Evolutionary conservation across 139 green algal species (phyloP).

Genomic region (Chlamydomonas schloesseri): DNA sequence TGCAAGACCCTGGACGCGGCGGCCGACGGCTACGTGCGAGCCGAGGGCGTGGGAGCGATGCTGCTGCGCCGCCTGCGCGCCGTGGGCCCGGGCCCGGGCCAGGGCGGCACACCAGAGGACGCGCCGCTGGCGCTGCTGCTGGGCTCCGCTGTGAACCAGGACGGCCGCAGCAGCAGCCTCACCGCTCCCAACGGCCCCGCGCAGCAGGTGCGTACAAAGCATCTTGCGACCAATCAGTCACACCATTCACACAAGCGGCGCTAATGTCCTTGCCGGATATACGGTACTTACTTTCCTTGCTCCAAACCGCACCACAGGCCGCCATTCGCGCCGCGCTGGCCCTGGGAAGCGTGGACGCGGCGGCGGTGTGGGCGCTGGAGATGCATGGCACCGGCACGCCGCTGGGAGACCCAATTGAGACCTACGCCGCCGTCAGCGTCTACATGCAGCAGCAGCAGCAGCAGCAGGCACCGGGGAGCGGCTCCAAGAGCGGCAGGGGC

Average conservation of each 20-base stretch:
- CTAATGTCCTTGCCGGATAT: too few species aligned
- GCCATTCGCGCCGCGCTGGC: slow-evolving; percentile 75
- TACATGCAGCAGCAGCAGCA: slow-evolving; percentile 5
- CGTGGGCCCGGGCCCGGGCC: too few species aligned
- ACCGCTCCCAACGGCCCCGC: slow-evolving; percentile 90
- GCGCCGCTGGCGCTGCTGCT: slow-evolving; percentile 48
- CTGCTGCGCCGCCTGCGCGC: neutral
- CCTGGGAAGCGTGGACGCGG: slow-evolving; percentile 28
- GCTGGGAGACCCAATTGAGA: slow-evolving; percentile 90
- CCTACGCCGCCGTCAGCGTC: slow-evolving; percentile 60
- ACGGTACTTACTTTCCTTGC: too few species aligned
- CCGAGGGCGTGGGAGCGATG: slow-evolving; percentile 62
- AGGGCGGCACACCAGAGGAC: too few species aligned
- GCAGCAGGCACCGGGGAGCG: neutral
- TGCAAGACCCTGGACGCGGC: slow-evolving; percentile 91
- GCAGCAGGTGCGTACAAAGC: slow-evolving; percentile 82
- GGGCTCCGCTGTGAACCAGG: slow-evolving; percentile 80
- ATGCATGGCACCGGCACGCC: slow-evolving; percentile 88
- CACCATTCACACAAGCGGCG: too few species aligned
- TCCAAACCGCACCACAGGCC: too few species aligned
- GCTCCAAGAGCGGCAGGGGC: neutral
- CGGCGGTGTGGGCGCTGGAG: slow-evolving; percentile 58
- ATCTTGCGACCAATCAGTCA: too few species aligned
- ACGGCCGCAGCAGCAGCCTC: slow-evolving; percentile 86
- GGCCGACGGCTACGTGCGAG: slow-evolving; percentile 89